Conservation (phyloP, 116 monocot genomes). For the Trichopus zeylanicus region DNA sequence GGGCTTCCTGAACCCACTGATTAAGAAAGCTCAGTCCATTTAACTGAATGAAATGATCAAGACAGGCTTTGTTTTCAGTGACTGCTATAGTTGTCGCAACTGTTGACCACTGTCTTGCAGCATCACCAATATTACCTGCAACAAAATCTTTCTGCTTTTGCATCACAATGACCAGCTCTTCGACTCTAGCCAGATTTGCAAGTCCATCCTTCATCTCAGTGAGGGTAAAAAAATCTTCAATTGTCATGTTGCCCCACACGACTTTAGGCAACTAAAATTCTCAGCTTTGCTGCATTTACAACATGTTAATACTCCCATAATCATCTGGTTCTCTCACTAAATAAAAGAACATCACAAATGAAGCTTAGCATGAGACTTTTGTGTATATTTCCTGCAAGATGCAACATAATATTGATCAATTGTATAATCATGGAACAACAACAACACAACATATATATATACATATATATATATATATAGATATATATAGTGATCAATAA, state of each 20-base stretch:
- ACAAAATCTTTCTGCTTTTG: conserved; percentile 6
- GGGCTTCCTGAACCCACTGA: conserved; percentile 6
- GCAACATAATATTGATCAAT: background rate
- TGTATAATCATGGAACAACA: background rate
- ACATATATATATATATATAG: background rate
- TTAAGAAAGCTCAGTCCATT: conserved; percentile 2
- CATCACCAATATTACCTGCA: conserved; percentile 5
- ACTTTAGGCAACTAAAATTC: background rate
- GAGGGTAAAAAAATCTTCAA: conserved; percentile 13
- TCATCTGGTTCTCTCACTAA: background rate
- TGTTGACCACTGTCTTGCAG: conserved; percentile 10
- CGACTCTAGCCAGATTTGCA: conserved; percentile 2
- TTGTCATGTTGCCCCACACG: background rate
- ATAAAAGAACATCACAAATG: background rate
- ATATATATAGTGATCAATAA: no score
- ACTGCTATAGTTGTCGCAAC: conserved; percentile 5
- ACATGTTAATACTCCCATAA: background rate
- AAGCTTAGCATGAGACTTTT: background rate
- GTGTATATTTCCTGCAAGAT: conserved; percentile 5
- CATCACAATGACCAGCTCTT: conserved; percentile 9
- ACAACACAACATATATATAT: background rate
- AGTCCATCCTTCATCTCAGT: conserved; percentile 15
- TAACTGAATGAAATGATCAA: conserved; percentile 10
- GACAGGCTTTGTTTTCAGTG: conserved; percentile 3
- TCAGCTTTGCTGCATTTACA: background rate